These are phyloP conservation scores for Podospora tetraspora DNA, from an alignment of 495 filamentous ascomycete species.

Conservation along the genomic window DNA sequence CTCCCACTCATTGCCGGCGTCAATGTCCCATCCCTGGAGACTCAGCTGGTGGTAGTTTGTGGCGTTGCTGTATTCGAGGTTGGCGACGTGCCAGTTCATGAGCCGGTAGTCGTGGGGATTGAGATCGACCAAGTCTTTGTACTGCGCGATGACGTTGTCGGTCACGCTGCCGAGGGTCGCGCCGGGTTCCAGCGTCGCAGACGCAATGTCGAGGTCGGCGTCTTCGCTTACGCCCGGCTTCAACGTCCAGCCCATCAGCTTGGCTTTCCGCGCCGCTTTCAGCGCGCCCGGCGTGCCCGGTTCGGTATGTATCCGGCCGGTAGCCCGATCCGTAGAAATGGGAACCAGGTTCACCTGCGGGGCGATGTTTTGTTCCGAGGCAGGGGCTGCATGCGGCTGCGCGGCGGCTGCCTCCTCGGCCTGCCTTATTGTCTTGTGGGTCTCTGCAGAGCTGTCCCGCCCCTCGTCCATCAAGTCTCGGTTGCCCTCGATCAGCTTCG, in stretches of 20 bases:
- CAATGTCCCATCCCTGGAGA: constrained; percentile 90
- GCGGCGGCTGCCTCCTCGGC: constrained; percentile 56
- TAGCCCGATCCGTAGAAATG: constrained; percentile 53
- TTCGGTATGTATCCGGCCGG: constrained; percentile 55
- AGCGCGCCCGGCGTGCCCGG: constrained; percentile 52
- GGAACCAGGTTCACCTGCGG: constrained; percentile 51
- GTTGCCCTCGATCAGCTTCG: constrained; percentile 76
- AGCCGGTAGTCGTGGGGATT: constrained; percentile 81
- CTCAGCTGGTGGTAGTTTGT: constrained; percentile 80
- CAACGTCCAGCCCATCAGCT: constrained; percentile 74
- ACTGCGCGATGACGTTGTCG: constrained; percentile 83
- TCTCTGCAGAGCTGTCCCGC: constrained; percentile 66
- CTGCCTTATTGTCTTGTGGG: constrained; percentile 64
- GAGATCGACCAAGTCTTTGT: constrained; percentile 74
- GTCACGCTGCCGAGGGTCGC: constrained; percentile 84
- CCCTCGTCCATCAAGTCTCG: constrained; percentile 76
- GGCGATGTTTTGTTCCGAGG: constrained; percentile 44
- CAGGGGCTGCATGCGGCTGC: constrained; percentile 41
- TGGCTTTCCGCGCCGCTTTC: constrained; percentile 63
- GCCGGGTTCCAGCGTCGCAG: constrained; percentile 49
- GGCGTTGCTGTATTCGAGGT: constrained; percentile 95
- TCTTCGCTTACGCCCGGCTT: constrained; percentile 58
- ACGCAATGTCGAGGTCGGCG: constrained; percentile 69
- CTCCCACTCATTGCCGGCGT: constrained; percentile 95
- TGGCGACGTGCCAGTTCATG: constrained; percentile 97